These are phyloP conservation scores for Mesembryanthemum crystallinum DNA, from an alignment of 148 eudicot genomes.

Conservation along the genomic window DNA sequence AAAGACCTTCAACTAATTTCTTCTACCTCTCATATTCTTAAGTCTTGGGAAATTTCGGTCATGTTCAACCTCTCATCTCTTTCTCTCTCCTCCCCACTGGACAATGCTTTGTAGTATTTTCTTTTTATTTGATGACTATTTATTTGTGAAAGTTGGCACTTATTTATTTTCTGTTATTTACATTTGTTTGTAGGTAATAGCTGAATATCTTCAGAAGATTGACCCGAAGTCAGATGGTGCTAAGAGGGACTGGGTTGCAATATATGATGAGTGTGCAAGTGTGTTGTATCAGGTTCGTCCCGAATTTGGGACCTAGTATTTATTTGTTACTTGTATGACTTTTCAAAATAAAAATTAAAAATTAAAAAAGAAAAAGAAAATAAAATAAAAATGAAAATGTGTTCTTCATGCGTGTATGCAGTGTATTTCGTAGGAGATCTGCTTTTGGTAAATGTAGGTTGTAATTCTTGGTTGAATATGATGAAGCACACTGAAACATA, in stretches of 20 bases:
- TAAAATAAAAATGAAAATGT: no score
- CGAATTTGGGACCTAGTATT: slow-evolving; percentile 8
- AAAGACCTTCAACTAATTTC: background rate
- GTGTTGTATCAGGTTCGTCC: slow-evolving; percentile 78
- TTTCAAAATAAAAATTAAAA: background rate
- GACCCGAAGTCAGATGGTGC: slow-evolving; percentile 99
- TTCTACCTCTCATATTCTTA: background rate
- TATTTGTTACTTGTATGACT: background rate
- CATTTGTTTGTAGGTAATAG: slow-evolving; percentile 61
- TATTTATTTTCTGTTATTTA: slow-evolving; percentile 15
- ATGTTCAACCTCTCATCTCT: background rate
- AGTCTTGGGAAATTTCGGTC: background rate
- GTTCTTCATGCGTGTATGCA: background rate
- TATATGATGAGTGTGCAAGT: slow-evolving; percentile 95
- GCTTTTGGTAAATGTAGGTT: background rate
- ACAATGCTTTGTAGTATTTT: no score
- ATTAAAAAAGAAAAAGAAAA: background rate
- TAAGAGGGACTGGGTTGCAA: slow-evolving; percentile 99
- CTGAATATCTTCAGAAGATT: slow-evolving; percentile 95
- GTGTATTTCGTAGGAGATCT: background rate
- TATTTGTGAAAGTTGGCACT: background rate
- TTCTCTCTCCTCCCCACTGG: no score
- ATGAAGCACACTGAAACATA: background rate
- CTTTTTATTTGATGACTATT: background rate
- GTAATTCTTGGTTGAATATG: background rate